A percentile compares a stretch with the other conserved stretches of the same genome.
These are phyloP conservation scores for Russula emetica DNA, from an alignment of 768 basidiomycete genomes.

Conservation along the genomic window DNA sequence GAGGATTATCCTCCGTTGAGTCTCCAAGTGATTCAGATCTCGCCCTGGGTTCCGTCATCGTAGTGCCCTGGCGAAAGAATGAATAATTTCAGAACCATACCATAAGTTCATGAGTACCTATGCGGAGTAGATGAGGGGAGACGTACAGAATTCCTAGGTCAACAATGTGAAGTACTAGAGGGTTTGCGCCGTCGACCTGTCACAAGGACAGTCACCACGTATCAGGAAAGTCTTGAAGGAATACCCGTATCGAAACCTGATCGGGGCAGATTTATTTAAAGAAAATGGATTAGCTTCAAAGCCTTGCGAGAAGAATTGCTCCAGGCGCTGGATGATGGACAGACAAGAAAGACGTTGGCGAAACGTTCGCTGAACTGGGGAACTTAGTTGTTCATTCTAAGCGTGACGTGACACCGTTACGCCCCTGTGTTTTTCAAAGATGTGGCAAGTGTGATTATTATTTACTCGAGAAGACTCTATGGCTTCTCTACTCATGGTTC, in stretches of 20 bases:
- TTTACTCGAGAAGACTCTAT: not conserved
- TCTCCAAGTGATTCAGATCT: slow-evolving; percentile 35
- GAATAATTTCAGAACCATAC: slow-evolving; percentile 9
- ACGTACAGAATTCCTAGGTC: slow-evolving; percentile 18
- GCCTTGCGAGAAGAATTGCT: slow-evolving; percentile 12
- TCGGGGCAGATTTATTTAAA: slow-evolving; percentile 16
- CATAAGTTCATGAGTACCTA: not conserved
- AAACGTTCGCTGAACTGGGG: slow-evolving; percentile 29
- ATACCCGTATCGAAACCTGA: slow-evolving; percentile 16
- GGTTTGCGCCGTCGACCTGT: slow-evolving; percentile 13
- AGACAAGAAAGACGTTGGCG: slow-evolving; percentile 23
- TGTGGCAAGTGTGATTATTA: no score
- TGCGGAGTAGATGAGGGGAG: not conserved
- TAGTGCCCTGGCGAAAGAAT: not conserved
- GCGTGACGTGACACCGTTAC: slow-evolving; percentile 30
- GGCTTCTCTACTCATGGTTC: not conserved
- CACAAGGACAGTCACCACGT: slow-evolving; percentile 12
- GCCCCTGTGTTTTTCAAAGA: slow-evolving; percentile 9
- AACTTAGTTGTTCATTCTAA: slow-evolving; percentile 31
- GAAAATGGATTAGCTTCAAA: not conserved
- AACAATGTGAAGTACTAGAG: slow-evolving; percentile 3
- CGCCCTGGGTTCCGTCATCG: slow-evolving; percentile 29
- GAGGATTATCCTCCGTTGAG: slow-evolving; percentile 37
- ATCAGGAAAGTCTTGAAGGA: slow-evolving; percentile 8
- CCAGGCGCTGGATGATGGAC: slow-evolving; percentile 20